Evolutionary conservation across 495 filamentous ascomycete genomes (phyloP).

Genomic region (Xeromyces bisporus): DNA sequence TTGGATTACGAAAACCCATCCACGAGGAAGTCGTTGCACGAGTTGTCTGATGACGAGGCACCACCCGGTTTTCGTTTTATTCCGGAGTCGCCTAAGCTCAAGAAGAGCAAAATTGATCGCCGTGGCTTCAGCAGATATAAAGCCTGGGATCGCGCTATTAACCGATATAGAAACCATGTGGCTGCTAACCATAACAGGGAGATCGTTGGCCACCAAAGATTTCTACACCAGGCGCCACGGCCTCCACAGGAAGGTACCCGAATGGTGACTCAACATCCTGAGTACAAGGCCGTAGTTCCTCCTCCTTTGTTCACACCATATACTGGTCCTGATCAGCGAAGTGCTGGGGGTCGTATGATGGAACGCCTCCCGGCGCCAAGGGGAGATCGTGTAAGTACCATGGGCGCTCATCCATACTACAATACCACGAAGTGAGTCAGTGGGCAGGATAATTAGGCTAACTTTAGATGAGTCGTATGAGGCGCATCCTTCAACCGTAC

Average conservation of each 20-base stretch:
- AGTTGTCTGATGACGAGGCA: conserved; percentile 21
- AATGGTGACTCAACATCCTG: conserved; percentile 1
- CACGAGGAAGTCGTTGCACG: conserved; percentile 8
- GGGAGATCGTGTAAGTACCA: conserved; percentile 2
- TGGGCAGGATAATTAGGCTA: conserved; percentile 8
- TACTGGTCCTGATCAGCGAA: conserved; percentile 6
- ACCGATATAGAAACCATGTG: conserved; percentile 19
- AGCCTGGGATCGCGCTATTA: conserved; percentile 30
- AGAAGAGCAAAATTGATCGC: conserved; percentile 19
- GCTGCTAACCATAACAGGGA: conserved; percentile 6
- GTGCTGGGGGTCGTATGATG: conserved; percentile 6
- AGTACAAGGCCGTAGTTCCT: no score
- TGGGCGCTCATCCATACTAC: no score
- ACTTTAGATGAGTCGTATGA: conserved; percentile 15
- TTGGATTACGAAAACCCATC: conserved; percentile 8
- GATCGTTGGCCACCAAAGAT: conserved; percentile 7
- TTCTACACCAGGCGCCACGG: conserved; percentile 10
- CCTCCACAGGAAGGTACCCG: conserved; percentile 7
- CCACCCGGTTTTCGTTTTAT: conserved; percentile 22
- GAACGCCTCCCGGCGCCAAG: conserved; percentile 5
- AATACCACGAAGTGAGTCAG: no score
- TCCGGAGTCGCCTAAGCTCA: conserved; percentile 7
- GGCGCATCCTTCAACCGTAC: conserved; percentile 7
- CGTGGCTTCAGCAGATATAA: conserved; percentile 33
- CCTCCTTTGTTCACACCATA: no score